phyloP scores from a whole-genome alignment of 78 protist genomes.

The Emiliania huxleyi region DNA sequence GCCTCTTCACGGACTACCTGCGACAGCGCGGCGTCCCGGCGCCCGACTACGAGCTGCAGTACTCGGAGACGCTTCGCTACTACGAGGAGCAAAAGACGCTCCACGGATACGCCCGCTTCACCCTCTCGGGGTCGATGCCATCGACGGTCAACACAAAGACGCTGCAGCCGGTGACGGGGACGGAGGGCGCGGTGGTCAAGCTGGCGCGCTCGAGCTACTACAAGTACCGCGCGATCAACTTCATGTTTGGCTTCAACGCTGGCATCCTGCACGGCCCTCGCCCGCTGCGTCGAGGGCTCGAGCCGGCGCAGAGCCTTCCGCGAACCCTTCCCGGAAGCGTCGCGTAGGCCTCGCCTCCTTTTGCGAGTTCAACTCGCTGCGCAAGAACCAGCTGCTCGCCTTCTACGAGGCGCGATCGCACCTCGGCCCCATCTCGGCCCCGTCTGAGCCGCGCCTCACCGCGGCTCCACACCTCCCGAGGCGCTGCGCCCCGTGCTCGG shows the following conservation, averaged over 20 bases:
- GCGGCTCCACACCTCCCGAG: too few species aligned
- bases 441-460: too few species aligned
- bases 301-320: too few species aligned
- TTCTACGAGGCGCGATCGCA: too few species aligned
- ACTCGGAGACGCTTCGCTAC: neutral
- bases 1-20: neutral
- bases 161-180: neutral
- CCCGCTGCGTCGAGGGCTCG: neutral
- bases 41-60: constrained; percentile 21
- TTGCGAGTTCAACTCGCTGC: too few species aligned
- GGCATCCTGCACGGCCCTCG: neutral
- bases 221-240: constrained; percentile 19
- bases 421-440: too few species aligned
- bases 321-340: too few species aligned
- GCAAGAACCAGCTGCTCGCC: too few species aligned
- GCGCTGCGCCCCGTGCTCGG: too few species aligned
- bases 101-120: neutral
- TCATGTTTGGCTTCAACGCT: constrained; percentile 9
- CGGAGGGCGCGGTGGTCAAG: neutral
- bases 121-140: neutral
- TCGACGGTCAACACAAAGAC: constrained; percentile 22
- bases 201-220: constrained; percentile 3
- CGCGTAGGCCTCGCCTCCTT: too few species aligned
- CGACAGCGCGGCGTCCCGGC: too few species aligned
- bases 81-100: neutral